These are phyloP conservation scores for Ogataea pilisensis DNA, from an alignment of 805 yeast genomes.

Conservation along the genomic window DNA sequence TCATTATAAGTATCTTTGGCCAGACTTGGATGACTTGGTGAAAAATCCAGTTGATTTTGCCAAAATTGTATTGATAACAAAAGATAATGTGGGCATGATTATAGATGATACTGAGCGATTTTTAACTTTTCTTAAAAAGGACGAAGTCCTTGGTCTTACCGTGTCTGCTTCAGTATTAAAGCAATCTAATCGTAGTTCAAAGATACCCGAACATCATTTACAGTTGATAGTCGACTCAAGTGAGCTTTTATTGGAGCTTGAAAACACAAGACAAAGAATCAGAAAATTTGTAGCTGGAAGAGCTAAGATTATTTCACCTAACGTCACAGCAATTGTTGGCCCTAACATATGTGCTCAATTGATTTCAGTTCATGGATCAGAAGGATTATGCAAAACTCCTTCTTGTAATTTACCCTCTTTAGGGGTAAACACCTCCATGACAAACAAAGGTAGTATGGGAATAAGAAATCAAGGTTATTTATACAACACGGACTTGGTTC, in stretches of 20 bases:
- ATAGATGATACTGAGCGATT: conserved; percentile 32
- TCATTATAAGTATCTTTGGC: conserved; percentile 58
- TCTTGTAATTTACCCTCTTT: conserved; percentile 80
- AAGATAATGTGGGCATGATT: conserved; percentile 31
- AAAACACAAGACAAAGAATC: conserved; percentile 39
- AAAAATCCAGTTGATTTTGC: conserved; percentile 62
- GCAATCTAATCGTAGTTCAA: conserved; percentile 19
- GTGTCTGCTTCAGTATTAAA: conserved; percentile 62
- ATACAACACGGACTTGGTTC: conserved; percentile 56
- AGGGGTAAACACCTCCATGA: conserved; percentile 49
- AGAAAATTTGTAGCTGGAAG: conserved; percentile 52
- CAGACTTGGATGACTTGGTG: conserved; percentile 64
- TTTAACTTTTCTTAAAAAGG: conserved; percentile 47
- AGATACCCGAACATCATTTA: conserved; percentile 29
- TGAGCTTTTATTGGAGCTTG: conserved; percentile 42
- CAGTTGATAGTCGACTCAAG: conserved; percentile 41
- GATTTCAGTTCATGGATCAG: conserved; percentile 67
- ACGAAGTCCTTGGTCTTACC: conserved; percentile 64
- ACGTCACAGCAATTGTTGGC: conserved; percentile 68
- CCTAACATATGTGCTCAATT: conserved; percentile 70
- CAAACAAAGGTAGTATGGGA: conserved; percentile 41
- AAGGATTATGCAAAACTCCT: conserved; percentile 63
- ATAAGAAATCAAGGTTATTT: conserved; percentile 67
- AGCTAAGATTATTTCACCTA: conserved; percentile 69
- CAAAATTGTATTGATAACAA: conserved; percentile 44